Evolutionary conservation across 345 rosid species (phyloP), one percentile per base, ranked within the genome.

Genomic region (Arabis hirsuta): DNA sequence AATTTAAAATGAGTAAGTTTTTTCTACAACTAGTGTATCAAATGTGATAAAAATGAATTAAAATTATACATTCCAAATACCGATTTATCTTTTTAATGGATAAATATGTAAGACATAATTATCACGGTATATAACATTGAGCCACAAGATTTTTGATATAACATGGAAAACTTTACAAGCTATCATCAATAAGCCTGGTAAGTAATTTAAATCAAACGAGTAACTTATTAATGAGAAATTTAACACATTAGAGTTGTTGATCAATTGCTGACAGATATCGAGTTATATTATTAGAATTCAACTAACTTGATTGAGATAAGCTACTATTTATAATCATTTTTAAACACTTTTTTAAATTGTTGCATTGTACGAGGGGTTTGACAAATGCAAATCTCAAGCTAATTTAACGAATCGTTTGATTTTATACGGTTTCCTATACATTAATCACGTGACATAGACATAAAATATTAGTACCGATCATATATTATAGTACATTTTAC

Each of bases 391-490:
- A 22, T 20, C 63, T 38, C 63, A 58, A 39, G 14, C 51, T 42
- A 8, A 60, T 39, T 59, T 22, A 41, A 44, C 4, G 20, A 43
- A 26, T 43, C 39, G 5, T 62, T 26, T 9, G 19, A 39, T 42
- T 27, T n/a, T 27, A 26, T 26, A 43, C n/a, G 65, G 16, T 42
- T 61, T 61, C n/a, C 5, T 44, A 43, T 45, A 29, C n/a, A 1
- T 45, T 14, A 62, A 46, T 31, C 42, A 62, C n/a, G 39, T 29
- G 67, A 45, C 14, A 9, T 14, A 45, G 54, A 62, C 42, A 29
- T 14, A 41, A 6, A 22, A 42, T 60, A 60, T 26, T 14, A 38
- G 26, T 42, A 45, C 27, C 42, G 42, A 46, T 45, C 36, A 19
- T 57, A 57, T 32, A 32, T 32, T 5, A 6, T 32, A 31, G 34